Percentiles rank a stretch among this genome's conserved stretches.
Evolutionary conservation across 306 rosid genomes (phyloP).

Genomic region (Prunus mongolica): DNA sequence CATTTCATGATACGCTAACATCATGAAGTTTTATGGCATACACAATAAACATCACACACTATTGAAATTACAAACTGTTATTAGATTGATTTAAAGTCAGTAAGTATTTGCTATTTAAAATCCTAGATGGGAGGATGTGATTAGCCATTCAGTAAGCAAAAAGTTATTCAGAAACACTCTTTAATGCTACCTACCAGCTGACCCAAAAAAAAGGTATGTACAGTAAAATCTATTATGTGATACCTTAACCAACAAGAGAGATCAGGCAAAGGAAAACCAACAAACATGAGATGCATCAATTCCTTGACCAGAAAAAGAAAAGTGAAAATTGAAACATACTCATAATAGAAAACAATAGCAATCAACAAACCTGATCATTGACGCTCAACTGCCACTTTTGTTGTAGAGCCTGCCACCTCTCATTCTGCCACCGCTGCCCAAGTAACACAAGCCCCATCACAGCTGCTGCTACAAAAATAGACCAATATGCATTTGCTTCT

Average conservation of each 20-base stretch:
- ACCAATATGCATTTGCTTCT: conserved; percentile 86
- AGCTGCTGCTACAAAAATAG: conserved; percentile 85
- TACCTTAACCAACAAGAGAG: not conserved
- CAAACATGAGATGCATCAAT: not conserved
- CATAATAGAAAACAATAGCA: not conserved
- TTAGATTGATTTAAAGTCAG: too few species aligned
- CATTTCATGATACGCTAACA: not conserved
- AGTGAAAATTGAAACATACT: not conserved
- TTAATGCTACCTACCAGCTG: not conserved
- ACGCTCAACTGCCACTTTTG: conserved; percentile 65
- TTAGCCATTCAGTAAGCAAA: not conserved
- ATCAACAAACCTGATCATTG: conserved; percentile 48
- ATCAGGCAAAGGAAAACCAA: not conserved
- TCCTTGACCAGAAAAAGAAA: not conserved
- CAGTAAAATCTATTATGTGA: not conserved
- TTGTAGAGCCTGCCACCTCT: conserved; percentile 69
- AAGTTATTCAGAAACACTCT: not conserved
- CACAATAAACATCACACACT: too few species aligned
- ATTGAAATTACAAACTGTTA: too few species aligned
- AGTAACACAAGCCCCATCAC: conserved; percentile 81
- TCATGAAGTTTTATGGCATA: not conserved
- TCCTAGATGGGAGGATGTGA: not conserved
- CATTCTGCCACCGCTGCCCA: conserved; percentile 92
- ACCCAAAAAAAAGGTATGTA: not conserved
- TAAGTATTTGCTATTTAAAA: not conserved